These are phyloP conservation scores for Vaccinium macrocarpon DNA, from an alignment of 148 eudicot genomes.

Conservation along the genomic window DNA sequence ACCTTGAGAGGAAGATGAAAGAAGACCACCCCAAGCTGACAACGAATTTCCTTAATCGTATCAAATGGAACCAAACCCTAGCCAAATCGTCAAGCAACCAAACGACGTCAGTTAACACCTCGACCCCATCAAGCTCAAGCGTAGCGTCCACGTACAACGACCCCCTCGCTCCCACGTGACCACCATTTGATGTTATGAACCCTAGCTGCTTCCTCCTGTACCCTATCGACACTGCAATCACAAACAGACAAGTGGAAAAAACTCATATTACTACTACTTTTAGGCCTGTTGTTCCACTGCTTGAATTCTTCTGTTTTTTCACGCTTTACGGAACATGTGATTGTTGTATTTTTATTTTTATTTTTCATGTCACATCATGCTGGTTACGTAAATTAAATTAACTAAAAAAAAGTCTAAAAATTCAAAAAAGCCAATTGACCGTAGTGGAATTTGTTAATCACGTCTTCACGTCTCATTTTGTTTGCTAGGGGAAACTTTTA, in stretches of 20 bases:
- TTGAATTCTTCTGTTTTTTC: too few relatives aligned
- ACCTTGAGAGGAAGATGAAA: slow-evolving; percentile 56
- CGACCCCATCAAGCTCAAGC: slow-evolving; percentile 41
- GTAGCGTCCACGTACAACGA: slow-evolving; percentile 60
- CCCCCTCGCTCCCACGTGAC: slow-evolving; percentile 43
- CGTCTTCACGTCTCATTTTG: too few relatives aligned
- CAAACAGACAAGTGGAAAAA: background rate
- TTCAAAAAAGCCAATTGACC: too few relatives aligned
- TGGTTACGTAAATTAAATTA: too few relatives aligned
- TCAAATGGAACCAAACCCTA: slow-evolving; percentile 55
- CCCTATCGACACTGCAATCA: slow-evolving; percentile 44
- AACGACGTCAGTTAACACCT: slow-evolving; percentile 42
- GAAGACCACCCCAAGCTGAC: slow-evolving; percentile 41
- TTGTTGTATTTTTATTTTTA: too few relatives aligned
- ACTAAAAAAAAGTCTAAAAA: too few relatives aligned
- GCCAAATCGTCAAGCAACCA: slow-evolving; percentile 55
- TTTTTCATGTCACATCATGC: too few relatives aligned
- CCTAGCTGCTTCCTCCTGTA: slow-evolving; percentile 68
- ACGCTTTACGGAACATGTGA: too few relatives aligned
- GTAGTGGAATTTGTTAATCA: too few relatives aligned
- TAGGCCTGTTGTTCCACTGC: too few relatives aligned
- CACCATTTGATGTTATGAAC: slow-evolving; percentile 43
- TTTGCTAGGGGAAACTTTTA: too few relatives aligned
- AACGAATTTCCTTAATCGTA: slow-evolving; percentile 48
- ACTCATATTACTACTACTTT: too few relatives aligned